Percentiles rank a stretch among this genome's conserved stretches.
phyloP scores from a whole-genome alignment of 208 protist genomes.

The Trypanosoma brucei region DNA sequence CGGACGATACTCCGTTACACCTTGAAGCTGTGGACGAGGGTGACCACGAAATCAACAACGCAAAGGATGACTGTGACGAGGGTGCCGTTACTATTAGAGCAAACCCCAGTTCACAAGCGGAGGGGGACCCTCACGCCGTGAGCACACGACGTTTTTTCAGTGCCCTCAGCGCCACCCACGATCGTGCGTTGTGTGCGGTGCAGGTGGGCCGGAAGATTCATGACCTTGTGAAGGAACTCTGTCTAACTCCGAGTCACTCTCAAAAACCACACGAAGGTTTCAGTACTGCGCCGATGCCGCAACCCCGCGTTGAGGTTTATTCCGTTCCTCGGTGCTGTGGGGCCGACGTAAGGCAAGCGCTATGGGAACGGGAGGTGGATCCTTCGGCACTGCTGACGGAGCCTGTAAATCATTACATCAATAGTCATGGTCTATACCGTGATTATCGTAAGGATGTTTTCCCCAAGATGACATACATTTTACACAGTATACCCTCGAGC shows the following conservation, averaged over 20 bases:
- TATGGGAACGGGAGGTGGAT: conserved; percentile 78
- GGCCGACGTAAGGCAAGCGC: conserved; percentile 78
- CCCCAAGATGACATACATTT: conserved; percentile 29
- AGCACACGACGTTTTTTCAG: not conserved
- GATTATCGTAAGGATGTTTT: conserved; percentile 57
- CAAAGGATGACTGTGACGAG: not conserved
- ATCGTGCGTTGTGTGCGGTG: conserved; percentile 4
- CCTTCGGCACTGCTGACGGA: conserved; percentile 52
- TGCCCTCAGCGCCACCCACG: not conserved
- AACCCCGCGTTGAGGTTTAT: conserved; percentile 81
- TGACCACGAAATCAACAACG: not conserved
- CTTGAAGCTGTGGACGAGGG: conserved; percentile 3
- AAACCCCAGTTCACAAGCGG: not conserved
- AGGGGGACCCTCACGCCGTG: not conserved
- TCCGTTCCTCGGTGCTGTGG: conserved; percentile 67
- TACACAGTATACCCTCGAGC: conserved; percentile 18
- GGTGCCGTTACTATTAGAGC: not conserved
- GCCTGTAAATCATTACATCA: conserved; percentile 75
- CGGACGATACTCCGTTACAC: conserved; percentile 20
- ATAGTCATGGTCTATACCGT: conserved; percentile 75
- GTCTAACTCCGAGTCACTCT: conserved; percentile 23
- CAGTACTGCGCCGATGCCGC: not conserved
- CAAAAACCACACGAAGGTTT: not conserved
- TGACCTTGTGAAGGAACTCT: conserved; percentile 80
- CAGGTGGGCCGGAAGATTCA: conserved; percentile 46